These are phyloP conservation scores for Phaeosphaeria sp. DNA, from an alignment of 2,329 filamentous ascomycete species.

Conservation along the genomic window DNA sequence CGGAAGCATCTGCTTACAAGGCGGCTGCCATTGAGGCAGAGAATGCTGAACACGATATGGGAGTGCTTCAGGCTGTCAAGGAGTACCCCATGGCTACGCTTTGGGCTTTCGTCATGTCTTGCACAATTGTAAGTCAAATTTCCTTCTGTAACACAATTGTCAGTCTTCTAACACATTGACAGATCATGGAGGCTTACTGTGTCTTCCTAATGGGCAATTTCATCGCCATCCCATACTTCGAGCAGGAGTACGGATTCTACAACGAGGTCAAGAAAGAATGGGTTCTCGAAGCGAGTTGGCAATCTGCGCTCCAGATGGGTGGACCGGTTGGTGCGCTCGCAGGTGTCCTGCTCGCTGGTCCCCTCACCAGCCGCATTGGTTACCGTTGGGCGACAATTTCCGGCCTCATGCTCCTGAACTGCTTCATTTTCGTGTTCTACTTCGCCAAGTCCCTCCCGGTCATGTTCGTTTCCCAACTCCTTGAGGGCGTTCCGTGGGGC, in stretches of 20 bases:
- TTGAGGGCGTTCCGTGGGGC: constrained; percentile 70
- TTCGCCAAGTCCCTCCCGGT: constrained; percentile 58
- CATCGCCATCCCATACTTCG: constrained; percentile 60
- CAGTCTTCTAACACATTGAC: constrained; percentile 17
- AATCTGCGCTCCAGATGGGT: constrained; percentile 62
- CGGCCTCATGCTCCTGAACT: constrained; percentile 64
- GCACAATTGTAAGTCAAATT: constrained; percentile 56
- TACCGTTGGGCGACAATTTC: constrained; percentile 66
- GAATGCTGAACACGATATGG: constrained; percentile 60
- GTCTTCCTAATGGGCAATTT: constrained; percentile 69
- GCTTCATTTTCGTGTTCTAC: constrained; percentile 67
- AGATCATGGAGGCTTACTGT: constrained; percentile 72
- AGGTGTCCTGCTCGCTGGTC: constrained; percentile 66
- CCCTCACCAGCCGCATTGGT: constrained; percentile 65
- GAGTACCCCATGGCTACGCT: constrained; percentile 61
- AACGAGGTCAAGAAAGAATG: constrained; percentile 25
- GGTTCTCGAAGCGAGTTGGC: constrained; percentile 63
- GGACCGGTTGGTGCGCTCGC: constrained; percentile 67
- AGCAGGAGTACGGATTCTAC: constrained; percentile 54
- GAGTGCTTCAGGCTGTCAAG: constrained; percentile 57
- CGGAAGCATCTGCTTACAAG: constrained; percentile 54
- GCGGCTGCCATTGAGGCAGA: constrained; percentile 65
- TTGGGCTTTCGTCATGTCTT: constrained; percentile 65
- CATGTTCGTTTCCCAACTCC: constrained; percentile 61
- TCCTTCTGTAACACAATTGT: constrained; percentile 16